Base-by-base conservation (phyloP, 805 yeast genomes). In the Torulaspora indica region DNA sequence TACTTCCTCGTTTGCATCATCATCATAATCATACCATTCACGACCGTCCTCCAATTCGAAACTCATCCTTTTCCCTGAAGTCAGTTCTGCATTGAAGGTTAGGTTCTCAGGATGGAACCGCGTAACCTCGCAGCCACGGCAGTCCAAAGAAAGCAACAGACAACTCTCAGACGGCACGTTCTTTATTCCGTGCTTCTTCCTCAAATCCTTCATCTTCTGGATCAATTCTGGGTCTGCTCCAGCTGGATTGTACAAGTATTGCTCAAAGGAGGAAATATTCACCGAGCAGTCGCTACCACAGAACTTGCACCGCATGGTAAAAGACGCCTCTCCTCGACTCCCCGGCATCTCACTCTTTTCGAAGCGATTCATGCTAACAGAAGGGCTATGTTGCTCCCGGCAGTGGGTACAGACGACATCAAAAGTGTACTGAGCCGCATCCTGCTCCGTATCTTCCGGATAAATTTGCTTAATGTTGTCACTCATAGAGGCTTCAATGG, bases 1-100 rank as follows among this genome's bases (percentile, higher is more conserved):
- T 14, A 89, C 96, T 64, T 91, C 97, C 34, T 71, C 77, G 9
- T 79, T 77, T 6, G 84, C 81, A 52, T 80, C 77, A 45, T 93
- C 98, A 62, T 93, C 98, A 60, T 90, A 93, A 57, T 93, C 98
- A 60, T 82, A 93, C 90, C 96, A 90, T 60, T 93, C 98, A 20
- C 22, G 22, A 20, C 86, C 96, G 23, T 89, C 68, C 44, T 84
- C 93, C 20, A 88, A 52, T 41, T 54, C 46, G 18, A 57, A 57
- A 24, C 58, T 57, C 52, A 64, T 50, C 1, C 32, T 28, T 13
- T 54, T 61, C 4, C 62, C 61, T 7, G 62, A 50, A 4, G 32
- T 38, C 33, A 60, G 40, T 29, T 56, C 54, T 2, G 49, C 63
- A 12, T 45, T 39, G 36, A 56, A 59, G 1, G 50, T 52, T n/a